Percentiles rank a stretch among this genome's conserved stretches.
Conservation (phyloP, 2,329 filamentous ascomycete species). For the Alternaria incomplexa region DNA sequence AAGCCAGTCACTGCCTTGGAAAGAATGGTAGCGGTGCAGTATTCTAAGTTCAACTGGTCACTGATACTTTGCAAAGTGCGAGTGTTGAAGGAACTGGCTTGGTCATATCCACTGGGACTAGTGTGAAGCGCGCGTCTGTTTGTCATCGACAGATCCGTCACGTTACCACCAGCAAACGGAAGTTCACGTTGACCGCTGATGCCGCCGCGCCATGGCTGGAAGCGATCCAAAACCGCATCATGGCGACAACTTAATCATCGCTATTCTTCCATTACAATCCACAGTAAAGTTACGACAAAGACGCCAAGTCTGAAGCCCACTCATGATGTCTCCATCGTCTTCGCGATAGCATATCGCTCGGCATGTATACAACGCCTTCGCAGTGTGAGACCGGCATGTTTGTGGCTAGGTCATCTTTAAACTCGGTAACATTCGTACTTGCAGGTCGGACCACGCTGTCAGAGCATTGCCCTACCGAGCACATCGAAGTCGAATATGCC, state of each 20-base stretch:
- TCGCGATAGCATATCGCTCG: no score
- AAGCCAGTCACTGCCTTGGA: no score
- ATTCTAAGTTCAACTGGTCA: no score
- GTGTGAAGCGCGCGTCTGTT: not conserved
- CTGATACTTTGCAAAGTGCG: no score
- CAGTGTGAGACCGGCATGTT: no score
- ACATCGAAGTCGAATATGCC: not conserved
- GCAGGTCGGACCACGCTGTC: constrained; percentile 12
- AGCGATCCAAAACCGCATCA: not conserved
- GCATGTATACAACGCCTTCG: not conserved
- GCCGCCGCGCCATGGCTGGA: not conserved
- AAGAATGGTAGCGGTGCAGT: no score
- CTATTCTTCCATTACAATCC: not conserved
- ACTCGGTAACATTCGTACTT: constrained; percentile 11
- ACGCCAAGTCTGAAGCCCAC: fast-evolving
- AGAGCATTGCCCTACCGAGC: constrained; percentile 9
- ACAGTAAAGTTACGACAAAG: not conserved
- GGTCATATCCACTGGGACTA: no score
- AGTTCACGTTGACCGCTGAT: not conserved
- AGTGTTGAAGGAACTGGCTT: no score
- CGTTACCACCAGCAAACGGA: not conserved
- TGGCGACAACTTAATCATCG: no score
- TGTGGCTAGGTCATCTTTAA: not conserved
- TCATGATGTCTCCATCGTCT: not conserved
- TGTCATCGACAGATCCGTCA: not conserved